These are phyloP conservation scores for Meyerozyma carpophila DNA, from an alignment of 1,139 yeast species.

Conservation along the genomic window DNA sequence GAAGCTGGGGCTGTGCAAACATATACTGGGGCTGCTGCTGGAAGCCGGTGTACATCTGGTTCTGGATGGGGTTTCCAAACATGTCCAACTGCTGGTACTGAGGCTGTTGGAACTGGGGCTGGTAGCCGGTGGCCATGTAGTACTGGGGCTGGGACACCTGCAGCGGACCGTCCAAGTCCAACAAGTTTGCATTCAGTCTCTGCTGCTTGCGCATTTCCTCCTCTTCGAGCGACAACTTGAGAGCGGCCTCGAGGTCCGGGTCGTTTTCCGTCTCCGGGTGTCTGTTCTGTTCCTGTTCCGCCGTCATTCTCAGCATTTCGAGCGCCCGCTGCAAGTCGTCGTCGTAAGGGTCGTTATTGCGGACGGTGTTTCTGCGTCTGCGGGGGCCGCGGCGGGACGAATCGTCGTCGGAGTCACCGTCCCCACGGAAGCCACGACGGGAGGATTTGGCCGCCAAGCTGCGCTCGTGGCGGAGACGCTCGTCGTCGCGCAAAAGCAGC, in stretches of 20 bases:
- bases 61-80: slow-evolving; percentile 73
- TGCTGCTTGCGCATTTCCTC: slow-evolving; percentile 66
- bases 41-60: slow-evolving; percentile 24
- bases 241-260: slow-evolving; percentile 75
- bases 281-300: slow-evolving; percentile 61
- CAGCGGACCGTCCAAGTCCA: slow-evolving; percentile 41
- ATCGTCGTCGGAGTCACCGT: slow-evolving; percentile 6
- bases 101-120: slow-evolving; percentile 28
- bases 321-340: slow-evolving; percentile 81
- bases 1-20: slow-evolving; percentile 25
- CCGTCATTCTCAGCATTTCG: slow-evolving; percentile 77
- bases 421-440: slow-evolving; percentile 10
- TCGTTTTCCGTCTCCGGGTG: slow-evolving; percentile 41
- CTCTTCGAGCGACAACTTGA: slow-evolving; percentile 81
- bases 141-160: slow-evolving; percentile 23
- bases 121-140: slow-evolving; percentile 28
- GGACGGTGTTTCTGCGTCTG: slow-evolving; percentile 16
- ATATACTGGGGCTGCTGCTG: slow-evolving; percentile 30
- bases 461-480: slow-evolving; percentile 73
- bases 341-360: slow-evolving; percentile 48
- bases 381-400: slow-evolving; percentile 16
- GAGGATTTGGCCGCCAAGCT: slow-evolving; percentile 30
- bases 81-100: slow-evolving; percentile 50
- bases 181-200: slow-evolving; percentile 44
- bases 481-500: slow-evolving; percentile 73